Percentiles rank a stretch among this genome's conserved stretches.
These are phyloP conservation scores for Trichophyton benhamiae DNA, from an alignment of 2,329 filamentous ascomycete species.

Conservation along the genomic window DNA sequence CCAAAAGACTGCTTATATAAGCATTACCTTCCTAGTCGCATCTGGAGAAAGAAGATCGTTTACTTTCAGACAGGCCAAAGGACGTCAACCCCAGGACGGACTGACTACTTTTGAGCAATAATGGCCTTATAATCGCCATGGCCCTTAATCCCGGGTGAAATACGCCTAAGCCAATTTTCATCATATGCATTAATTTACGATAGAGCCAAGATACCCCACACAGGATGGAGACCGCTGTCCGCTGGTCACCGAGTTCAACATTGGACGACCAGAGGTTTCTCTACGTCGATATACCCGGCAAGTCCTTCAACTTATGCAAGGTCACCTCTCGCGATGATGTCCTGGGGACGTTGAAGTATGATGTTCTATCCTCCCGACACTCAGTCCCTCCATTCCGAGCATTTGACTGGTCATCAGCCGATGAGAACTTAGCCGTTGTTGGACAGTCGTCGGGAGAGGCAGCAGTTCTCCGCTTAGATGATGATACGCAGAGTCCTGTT, in stretches of 20 bases:
- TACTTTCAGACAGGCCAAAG: neutral
- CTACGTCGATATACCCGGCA: constrained; percentile 48
- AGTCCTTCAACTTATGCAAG: constrained; percentile 46
- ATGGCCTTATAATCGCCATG: constrained; percentile 3
- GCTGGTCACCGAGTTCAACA: constrained; percentile 50
- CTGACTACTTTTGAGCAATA: neutral
- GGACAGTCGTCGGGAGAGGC: constrained; percentile 52
- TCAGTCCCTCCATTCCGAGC: constrained; percentile 50
- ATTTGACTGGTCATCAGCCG: constrained; percentile 52
- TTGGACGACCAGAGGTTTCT: constrained; percentile 45
- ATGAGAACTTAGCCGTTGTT: constrained; percentile 47
- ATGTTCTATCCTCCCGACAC: constrained; percentile 41
- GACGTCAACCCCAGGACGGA: neutral
- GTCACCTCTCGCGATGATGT: constrained; percentile 31
- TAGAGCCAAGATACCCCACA: neutral
- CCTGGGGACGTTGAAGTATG: constrained; percentile 35
- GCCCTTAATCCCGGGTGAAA: constrained; percentile 6
- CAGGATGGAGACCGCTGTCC: constrained; percentile 48
- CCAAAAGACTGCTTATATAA: no score
- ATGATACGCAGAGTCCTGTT: constrained; percentile 34
- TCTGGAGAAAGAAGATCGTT: neutral
- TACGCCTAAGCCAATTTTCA: neutral
- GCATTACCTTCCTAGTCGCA: no score
- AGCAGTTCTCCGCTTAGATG: constrained; percentile 44
- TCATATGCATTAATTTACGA: neutral